A percentile compares a stretch with the other conserved stretches of the same genome.
Conservation (phyloP, 371 early-diverging fungal genomes). For the Syncephalastrum racemosum region DNA sequence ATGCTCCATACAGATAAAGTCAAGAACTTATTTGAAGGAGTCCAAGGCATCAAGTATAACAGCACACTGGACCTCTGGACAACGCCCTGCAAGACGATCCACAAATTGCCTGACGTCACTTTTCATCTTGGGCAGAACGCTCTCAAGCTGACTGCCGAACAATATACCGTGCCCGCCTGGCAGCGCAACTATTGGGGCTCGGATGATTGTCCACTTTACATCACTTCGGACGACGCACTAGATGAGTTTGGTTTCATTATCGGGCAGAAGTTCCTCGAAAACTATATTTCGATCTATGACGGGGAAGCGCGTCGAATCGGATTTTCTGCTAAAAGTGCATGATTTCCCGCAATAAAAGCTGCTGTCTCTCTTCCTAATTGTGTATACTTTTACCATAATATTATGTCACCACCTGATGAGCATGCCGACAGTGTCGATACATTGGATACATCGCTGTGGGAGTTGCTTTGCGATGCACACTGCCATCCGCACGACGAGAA, state of each 20-base stretch:
- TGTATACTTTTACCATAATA: neutral
- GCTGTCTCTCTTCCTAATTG: neutral
- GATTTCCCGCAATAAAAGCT: neutral
- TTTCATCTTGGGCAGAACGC: conserved; percentile 8
- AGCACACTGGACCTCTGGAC: conserved; percentile 6
- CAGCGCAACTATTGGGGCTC: conserved; percentile 13
- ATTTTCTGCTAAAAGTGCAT: conserved; percentile 12
- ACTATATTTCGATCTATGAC: conserved; percentile 34
- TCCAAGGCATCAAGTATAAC: conserved; percentile 5
- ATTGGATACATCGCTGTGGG: conserved; percentile 20
- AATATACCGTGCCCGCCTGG: conserved; percentile 20
- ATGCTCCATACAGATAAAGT: conserved; percentile 12
- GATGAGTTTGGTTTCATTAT: conserved; percentile 20
- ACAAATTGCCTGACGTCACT: conserved; percentile 1
- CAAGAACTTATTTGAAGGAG: neutral
- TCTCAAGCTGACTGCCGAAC: conserved; percentile 11
- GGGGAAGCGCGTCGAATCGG: conserved; percentile 23
- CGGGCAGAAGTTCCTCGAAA: conserved; percentile 38
- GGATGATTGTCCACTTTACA: conserved; percentile 12
- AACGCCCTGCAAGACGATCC: conserved; percentile 8
- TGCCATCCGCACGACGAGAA: conserved; percentile 51
- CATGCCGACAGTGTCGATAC: neutral
- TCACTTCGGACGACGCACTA: conserved; percentile 1
- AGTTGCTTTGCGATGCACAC: conserved; percentile 43
- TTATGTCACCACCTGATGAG: neutral